phyloP scores from a whole-genome alignment of 352 stramenopile species.

The Saprolegnia parasitica region DNA sequence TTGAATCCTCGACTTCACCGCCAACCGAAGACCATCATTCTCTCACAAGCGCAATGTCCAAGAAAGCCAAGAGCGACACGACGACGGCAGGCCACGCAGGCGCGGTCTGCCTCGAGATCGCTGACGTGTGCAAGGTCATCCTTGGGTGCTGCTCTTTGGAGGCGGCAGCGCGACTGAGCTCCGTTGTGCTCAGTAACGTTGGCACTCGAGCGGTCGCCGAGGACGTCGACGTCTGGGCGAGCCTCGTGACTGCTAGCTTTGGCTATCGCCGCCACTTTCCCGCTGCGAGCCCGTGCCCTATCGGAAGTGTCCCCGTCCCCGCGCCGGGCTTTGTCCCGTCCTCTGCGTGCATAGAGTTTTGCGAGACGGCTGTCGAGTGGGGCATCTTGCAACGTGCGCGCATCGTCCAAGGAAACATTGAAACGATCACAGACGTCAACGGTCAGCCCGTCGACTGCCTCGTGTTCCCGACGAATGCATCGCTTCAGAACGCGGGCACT shows the following conservation, averaged over 20 bases:
- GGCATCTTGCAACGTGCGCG: background rate
- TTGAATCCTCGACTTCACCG: too few species aligned
- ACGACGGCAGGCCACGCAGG: background rate
- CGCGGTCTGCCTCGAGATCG: background rate
- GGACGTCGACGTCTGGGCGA: background rate
- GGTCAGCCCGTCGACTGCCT: slow-evolving; percentile 47
- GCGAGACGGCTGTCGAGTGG: slow-evolving; percentile 13
- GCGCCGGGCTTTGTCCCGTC: background rate
- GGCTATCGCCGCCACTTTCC: slow-evolving; percentile 5
- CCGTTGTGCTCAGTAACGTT: background rate
- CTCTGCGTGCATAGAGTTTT: slow-evolving; percentile 22
- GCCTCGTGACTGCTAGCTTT: slow-evolving; percentile 8
- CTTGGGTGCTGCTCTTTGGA: background rate
- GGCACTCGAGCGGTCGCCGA: background rate
- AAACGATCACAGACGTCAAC: slow-evolving; percentile 34
- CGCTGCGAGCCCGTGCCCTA: background rate
- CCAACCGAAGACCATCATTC: too few species aligned
- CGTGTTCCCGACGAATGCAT: slow-evolving; percentile 48
- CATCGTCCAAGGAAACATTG: slow-evolving; percentile 46
- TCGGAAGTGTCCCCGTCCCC: background rate
- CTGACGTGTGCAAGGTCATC: slow-evolving; percentile 5
- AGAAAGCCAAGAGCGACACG: too few species aligned
- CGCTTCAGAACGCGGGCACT: slow-evolving; percentile 38
- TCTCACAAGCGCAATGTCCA: too few species aligned
- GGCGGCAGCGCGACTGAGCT: background rate